Evolutionary conservation across 2,329 filamentous ascomycete genomes (phyloP).

Genomic region (Epicoccum nigrum): DNA sequence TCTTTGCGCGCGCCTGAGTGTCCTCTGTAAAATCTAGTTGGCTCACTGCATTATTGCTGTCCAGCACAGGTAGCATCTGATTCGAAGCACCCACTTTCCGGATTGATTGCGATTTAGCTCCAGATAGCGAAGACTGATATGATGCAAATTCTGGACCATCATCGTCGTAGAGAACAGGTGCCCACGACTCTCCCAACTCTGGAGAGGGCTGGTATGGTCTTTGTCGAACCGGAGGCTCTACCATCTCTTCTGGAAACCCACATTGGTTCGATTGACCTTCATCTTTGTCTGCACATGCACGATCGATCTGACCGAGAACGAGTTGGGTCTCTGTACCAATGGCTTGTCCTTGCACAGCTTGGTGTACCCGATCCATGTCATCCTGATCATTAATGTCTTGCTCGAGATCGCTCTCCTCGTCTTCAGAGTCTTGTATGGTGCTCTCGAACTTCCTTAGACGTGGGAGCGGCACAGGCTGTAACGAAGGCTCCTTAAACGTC

Average conservation of each 20-base stretch:
- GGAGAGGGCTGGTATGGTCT: constrained; percentile 18
- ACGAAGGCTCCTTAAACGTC: constrained; percentile 26
- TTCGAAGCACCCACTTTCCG: not conserved
- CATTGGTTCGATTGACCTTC: constrained; percentile 4
- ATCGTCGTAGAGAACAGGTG: constrained; percentile 11
- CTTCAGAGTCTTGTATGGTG: constrained; percentile 43
- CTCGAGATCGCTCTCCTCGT: constrained; percentile 36
- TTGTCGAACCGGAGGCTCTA: not conserved
- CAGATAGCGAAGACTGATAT: constrained; percentile 2
- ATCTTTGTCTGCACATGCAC: constrained; percentile 27
- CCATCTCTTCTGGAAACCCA: constrained; percentile 19
- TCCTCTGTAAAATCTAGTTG: constrained; percentile 1
- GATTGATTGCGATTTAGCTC: constrained; percentile 13
- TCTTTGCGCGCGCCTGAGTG: not conserved
- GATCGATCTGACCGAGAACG: constrained; percentile 34
- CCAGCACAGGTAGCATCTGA: not conserved
- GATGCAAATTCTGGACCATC: constrained; percentile 7
- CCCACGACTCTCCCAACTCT: constrained; percentile 29
- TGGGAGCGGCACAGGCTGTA: constrained; percentile 21
- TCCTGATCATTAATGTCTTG: constrained; percentile 14
- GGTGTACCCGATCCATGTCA: not conserved
- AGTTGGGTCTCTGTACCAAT: constrained; percentile 37
- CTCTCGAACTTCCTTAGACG: constrained; percentile 34
- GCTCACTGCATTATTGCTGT: not conserved
- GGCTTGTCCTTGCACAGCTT: not conserved